These are phyloP conservation scores for Triticum monococcum DNA, from an alignment of 176 grass and related monocot genomes.

Conservation along the genomic window DNA sequence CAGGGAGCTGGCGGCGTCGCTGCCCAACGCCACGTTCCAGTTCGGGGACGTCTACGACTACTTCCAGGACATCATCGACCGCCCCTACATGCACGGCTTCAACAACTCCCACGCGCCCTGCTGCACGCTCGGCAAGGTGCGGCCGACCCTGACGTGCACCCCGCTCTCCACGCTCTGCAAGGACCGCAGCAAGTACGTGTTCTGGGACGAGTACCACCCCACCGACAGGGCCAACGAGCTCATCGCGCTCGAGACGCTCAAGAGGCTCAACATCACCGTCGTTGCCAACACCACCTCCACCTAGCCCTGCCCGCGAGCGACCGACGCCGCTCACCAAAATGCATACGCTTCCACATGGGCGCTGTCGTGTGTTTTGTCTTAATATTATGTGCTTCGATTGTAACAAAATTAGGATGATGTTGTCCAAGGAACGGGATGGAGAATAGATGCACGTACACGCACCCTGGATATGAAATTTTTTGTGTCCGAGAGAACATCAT, in stretches of 20 bases:
- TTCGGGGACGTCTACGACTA: slow-evolving; percentile 85
- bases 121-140: slow-evolving; percentile 67
- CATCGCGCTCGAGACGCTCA: slow-evolving; percentile 75
- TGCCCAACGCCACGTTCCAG: slow-evolving; percentile 62
- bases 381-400: not conserved
- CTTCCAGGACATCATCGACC: slow-evolving; percentile 85
- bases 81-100: slow-evolving; percentile 61
- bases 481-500: too few relatives aligned
- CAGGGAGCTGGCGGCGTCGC: slow-evolving; percentile 36
- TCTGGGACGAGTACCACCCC: slow-evolving; percentile 99
- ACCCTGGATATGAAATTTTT: too few relatives aligned
- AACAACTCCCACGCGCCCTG: slow-evolving; percentile 81
- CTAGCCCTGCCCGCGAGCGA: not conserved
- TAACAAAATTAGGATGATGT: not conserved
- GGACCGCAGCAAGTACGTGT: slow-evolving; percentile 85
- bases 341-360: too few relatives aligned
- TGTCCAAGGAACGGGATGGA: not conserved
- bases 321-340: not conserved
- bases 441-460: too few relatives aligned
- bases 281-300: slow-evolving; percentile 38
- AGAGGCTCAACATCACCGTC: slow-evolving; percentile 66
- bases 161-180: slow-evolving; percentile 80
- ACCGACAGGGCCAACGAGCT: slow-evolving; percentile 90
- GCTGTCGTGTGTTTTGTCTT: too few relatives aligned
- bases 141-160: slow-evolving; percentile 85